These are phyloP conservation scores for Globisporangium paroecandrum DNA, from an alignment of 352 stramenopile genomes.

Conservation along the genomic window DNA sequence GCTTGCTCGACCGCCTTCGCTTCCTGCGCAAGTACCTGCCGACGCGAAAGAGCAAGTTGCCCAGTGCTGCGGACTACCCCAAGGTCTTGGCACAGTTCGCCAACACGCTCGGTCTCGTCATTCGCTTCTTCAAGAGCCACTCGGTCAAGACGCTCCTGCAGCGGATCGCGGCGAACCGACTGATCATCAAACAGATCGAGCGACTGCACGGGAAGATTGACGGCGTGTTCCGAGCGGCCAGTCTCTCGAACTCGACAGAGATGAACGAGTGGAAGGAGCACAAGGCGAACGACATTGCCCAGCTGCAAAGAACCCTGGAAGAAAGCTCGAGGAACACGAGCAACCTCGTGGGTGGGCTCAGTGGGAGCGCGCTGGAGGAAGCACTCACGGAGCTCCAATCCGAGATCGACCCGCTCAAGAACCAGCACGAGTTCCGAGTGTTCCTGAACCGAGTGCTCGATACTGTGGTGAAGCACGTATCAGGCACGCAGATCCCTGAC, in stretches of 20 bases:
- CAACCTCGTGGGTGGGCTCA: background rate
- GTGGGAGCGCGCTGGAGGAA: background rate
- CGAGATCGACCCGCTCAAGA: background rate
- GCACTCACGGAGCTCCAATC: background rate
- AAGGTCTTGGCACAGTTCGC: slow-evolving; percentile 5
- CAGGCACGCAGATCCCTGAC: too few species aligned
- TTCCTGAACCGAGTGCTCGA: too few species aligned
- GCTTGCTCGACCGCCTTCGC: slow-evolving; percentile 13
- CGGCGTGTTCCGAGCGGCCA: background rate
- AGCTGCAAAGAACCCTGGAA: slow-evolving; percentile 1
- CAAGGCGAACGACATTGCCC: background rate
- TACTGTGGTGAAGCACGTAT: too few species aligned
- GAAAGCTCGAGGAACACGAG: background rate
- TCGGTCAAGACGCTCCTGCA: background rate
- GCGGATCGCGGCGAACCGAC: background rate
- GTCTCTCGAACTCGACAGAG: background rate
- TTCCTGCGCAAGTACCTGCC: slow-evolving; percentile 27
- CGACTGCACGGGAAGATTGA: background rate
- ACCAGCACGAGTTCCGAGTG: too few species aligned
- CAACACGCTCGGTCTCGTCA: slow-evolving; percentile 8
- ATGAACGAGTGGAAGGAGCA: slow-evolving; percentile 6
- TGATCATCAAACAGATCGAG: background rate
- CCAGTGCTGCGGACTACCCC: background rate
- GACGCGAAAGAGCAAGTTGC: slow-evolving; percentile 22
- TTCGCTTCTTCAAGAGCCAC: background rate